Evolutionary conservation across 2,329 filamentous ascomycete genomes (phyloP).

Genomic region (Colletotrichum sp.): DNA sequence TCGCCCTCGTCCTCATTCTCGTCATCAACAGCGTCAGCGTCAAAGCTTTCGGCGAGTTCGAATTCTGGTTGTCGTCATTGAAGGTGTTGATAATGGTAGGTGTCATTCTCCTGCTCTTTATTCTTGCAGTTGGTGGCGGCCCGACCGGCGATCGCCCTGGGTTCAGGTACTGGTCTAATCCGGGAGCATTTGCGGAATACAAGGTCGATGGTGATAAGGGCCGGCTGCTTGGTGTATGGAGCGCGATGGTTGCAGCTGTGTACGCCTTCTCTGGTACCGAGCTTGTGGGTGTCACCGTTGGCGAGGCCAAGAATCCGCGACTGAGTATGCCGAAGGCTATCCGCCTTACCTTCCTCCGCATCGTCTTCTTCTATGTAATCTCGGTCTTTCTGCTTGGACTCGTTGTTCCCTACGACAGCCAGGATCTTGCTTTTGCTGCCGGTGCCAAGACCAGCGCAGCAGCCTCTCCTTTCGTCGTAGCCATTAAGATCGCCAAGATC

Average conservation of each 20-base stretch:
- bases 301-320: slow-evolving; percentile 71
- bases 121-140: slow-evolving; percentile 43
- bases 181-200: slow-evolving; percentile 46
- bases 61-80: slow-evolving; percentile 51
- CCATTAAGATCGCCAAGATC: slow-evolving; percentile 7
- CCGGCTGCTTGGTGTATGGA: slow-evolving; percentile 44
- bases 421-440: slow-evolving; percentile 44
- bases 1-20: slow-evolving; percentile 18
- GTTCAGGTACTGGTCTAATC: slow-evolving; percentile 48
- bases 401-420: slow-evolving; percentile 66
- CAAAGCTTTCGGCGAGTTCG: slow-evolving; percentile 25
- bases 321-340: slow-evolving; percentile 71
- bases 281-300: slow-evolving; percentile 72
- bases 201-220: slow-evolving; percentile 35
- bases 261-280: slow-evolving; percentile 60
- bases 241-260: slow-evolving; percentile 40
- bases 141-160: slow-evolving; percentile 41
- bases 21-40: slow-evolving; percentile 56
- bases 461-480: slow-evolving; percentile 20
- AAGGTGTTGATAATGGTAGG: slow-evolving; percentile 49
- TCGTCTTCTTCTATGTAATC: slow-evolving; percentile 71
- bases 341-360: slow-evolving; percentile 72
- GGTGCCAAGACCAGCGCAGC: slow-evolving; percentile 36
- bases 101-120: slow-evolving; percentile 40
- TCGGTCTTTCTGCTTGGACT: slow-evolving; percentile 71